Evolutionary conservation across 2,329 filamentous ascomycete species (phyloP).

Genomic region (Taxawa tesnikishii): DNA sequence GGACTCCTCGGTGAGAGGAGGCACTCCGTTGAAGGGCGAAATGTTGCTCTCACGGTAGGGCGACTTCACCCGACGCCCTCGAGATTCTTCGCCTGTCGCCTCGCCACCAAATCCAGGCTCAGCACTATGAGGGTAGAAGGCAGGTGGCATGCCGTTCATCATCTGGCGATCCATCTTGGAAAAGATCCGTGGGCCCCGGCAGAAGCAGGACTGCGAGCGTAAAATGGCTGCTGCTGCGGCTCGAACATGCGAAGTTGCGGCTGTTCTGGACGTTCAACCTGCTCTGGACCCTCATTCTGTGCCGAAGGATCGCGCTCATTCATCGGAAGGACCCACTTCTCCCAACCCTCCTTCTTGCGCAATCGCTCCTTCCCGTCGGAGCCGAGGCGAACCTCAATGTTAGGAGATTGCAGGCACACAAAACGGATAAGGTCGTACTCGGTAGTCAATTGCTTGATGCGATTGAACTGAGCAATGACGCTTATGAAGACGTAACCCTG

Average conservation of each 20-base stretch:
- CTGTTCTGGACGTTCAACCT: constrained; percentile 26
- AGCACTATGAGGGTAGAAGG: constrained; percentile 8
- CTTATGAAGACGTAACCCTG: constrained; percentile 79
- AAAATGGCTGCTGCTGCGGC: constrained; percentile 13
- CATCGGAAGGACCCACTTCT: constrained; percentile 63
- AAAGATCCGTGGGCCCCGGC: constrained; percentile 9
- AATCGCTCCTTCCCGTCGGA: constrained; percentile 70
- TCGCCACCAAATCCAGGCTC: constrained; percentile 8
- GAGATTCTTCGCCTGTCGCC: constrained; percentile 6
- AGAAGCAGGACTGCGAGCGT: constrained; percentile 14
- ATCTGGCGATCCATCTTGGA: constrained; percentile 10
- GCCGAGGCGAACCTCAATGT: constrained; percentile 62
- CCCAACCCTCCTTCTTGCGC: constrained; percentile 63
- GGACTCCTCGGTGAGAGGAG: constrained; percentile 10
- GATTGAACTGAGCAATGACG: constrained; percentile 76
- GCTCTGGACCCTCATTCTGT: constrained; percentile 57
- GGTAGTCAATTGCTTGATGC: constrained; percentile 60
- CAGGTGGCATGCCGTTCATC: constrained; percentile 3
- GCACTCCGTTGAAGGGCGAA: constrained; percentile 9
- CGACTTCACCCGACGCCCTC: constrained; percentile 14
- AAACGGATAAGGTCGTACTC: constrained; percentile 63
- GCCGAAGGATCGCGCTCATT: constrained; percentile 61
- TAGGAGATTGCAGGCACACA: constrained; percentile 59
- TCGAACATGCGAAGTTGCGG: constrained; percentile 25
- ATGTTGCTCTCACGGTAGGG: constrained; percentile 15